phyloP scores from a whole-genome alignment of 2,329 filamentous ascomycete species.

The Phyllachora maydis region DNA sequence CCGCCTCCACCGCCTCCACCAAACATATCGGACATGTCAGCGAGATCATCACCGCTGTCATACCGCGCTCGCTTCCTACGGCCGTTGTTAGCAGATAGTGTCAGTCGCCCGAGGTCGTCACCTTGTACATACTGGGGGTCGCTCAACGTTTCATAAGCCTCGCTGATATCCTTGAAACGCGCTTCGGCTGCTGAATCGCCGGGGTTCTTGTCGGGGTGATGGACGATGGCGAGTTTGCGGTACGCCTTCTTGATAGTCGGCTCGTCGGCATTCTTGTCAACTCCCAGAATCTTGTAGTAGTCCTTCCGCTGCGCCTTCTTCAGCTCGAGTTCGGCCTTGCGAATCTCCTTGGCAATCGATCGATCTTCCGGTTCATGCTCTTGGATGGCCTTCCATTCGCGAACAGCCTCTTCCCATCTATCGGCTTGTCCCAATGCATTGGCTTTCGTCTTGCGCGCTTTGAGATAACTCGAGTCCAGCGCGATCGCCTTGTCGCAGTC shows the following conservation, averaged over 20 bases:
- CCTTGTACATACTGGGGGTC: constrained; percentile 61
- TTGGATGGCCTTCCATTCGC: constrained; percentile 70
- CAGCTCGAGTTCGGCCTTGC: constrained; percentile 77
- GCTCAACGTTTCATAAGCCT: constrained; percentile 89
- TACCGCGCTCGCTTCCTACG: constrained; percentile 68
- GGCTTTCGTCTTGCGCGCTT: constrained; percentile 85
- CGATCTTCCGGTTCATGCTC: constrained; percentile 71
- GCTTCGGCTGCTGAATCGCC: constrained; percentile 68
- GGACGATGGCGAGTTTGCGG: constrained; percentile 77
- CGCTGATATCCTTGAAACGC: constrained; percentile 93
- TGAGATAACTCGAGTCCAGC: constrained; percentile 68
- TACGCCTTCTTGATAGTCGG: constrained; percentile 91
- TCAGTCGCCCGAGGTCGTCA: background rate
- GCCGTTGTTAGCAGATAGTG: constrained; percentile 13
- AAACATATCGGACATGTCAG: constrained; percentile 78
- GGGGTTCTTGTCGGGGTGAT: constrained; percentile 96
- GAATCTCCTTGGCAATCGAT: constrained; percentile 63
- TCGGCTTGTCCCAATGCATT: constrained; percentile 73
- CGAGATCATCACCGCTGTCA: constrained; percentile 79
- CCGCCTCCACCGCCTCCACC: constrained; percentile 41
- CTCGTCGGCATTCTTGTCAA: constrained; percentile 71
- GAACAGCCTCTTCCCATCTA: constrained; percentile 79
- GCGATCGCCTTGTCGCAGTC: constrained; percentile 74
- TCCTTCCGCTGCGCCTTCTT: constrained; percentile 98
- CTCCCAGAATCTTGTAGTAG: constrained; percentile 91